Conservation (phyloP, 768 basidiomycete genomes). For the Termitomyces titanicus region DNA sequence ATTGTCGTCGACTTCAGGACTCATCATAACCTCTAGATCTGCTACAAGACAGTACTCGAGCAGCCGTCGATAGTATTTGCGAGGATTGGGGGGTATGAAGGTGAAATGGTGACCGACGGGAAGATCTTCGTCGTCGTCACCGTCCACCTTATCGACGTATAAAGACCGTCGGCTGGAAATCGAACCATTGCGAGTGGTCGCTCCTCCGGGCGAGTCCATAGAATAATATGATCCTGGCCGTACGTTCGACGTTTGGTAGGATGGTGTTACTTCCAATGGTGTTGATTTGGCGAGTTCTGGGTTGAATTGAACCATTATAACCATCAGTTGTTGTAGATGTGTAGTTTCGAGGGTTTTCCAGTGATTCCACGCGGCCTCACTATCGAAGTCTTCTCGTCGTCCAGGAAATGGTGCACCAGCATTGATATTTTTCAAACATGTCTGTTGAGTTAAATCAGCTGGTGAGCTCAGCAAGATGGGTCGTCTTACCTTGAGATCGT, state of each 20-base stretch:
- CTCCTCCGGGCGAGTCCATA: slow-evolving; percentile 26
- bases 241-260: slow-evolving; percentile 42
- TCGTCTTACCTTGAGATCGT: slow-evolving; percentile 72
- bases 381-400: slow-evolving; percentile 81
- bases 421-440: slow-evolving; percentile 88
- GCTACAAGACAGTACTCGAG: slow-evolving; percentile 77
- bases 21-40: slow-evolving; percentile 88
- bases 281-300: slow-evolving; percentile 83
- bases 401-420: slow-evolving; percentile 82
- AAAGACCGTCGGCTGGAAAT: slow-evolving; percentile 68
- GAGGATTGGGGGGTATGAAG: slow-evolving; percentile 87
- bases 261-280: slow-evolving; percentile 47
- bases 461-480: slow-evolving; percentile 6
- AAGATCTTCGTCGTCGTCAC: slow-evolving; percentile 63
- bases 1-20: slow-evolving; percentile 87
- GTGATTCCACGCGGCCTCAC: slow-evolving; percentile 75
- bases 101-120: slow-evolving; percentile 78
- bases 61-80: slow-evolving; percentile 79
- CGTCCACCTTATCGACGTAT: slow-evolving; percentile 36
- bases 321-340: slow-evolving; percentile 83
- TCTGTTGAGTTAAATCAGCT: slow-evolving; percentile 38
- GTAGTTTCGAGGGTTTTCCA: slow-evolving; percentile 83
- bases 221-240: slow-evolving; percentile 63
- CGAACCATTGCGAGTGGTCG: slow-evolving; percentile 52
- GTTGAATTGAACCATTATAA: slow-evolving; percentile 81